A percentile compares a stretch with the other conserved stretches of the same genome.
These are phyloP conservation scores for Curvularia spicifera DNA, from an alignment of 2,329 filamentous ascomycete genomes.

Conservation along the genomic window DNA sequence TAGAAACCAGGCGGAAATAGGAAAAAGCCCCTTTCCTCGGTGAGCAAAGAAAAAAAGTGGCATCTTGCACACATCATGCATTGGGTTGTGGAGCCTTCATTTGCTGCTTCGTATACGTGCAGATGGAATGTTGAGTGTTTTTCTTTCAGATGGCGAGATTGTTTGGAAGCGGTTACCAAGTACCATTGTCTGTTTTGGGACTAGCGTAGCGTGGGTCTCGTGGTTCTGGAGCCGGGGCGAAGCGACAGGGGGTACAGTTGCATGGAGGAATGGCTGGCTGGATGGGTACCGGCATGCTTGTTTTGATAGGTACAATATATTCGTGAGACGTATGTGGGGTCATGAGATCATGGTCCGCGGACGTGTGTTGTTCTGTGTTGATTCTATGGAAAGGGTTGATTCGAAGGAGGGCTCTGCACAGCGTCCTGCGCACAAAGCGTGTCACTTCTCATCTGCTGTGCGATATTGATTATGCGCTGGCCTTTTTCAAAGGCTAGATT, in stretches of 20 bases:
- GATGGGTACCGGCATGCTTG: not conserved
- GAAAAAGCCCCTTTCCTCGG: not conserved
- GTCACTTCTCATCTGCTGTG: not conserved
- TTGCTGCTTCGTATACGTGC: not conserved
- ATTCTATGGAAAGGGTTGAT: not conserved
- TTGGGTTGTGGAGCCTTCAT: not conserved
- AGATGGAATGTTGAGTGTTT: not conserved
- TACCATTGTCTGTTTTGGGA: constrained; percentile 17
- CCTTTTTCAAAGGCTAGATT: not conserved
- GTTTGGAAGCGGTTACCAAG: not conserved
- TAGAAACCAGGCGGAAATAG: not conserved
- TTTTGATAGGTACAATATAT: not conserved
- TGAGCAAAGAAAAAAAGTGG: not conserved
- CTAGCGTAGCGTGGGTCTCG: constrained; percentile 1
- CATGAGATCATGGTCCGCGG: not conserved
- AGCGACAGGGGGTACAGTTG: not conserved
- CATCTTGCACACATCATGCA: not conserved
- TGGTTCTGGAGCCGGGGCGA: not conserved
- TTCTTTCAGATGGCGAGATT: not conserved
- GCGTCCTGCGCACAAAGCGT: not conserved
- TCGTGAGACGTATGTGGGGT: not conserved
- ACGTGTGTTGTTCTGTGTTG: not conserved
- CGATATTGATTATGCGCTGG: not conserved
- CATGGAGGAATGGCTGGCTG: not conserved
- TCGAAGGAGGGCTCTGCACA: not conserved